These are phyloP conservation scores for Rhodotorula sp. DNA, from an alignment of 1,284 basidiomycete species.

Conservation along the genomic window DNA sequence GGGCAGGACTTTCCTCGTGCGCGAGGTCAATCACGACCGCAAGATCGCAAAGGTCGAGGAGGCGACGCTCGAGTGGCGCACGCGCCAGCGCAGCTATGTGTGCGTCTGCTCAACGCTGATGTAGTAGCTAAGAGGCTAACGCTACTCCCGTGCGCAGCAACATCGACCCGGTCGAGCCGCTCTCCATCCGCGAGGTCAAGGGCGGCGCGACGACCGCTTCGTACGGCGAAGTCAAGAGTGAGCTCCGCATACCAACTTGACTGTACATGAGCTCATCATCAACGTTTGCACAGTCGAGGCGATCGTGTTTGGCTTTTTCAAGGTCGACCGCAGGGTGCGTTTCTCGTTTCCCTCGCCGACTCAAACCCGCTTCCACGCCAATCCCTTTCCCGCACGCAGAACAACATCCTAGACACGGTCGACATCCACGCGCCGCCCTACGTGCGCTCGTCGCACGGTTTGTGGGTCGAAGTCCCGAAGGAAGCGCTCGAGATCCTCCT, in stretches of 20 bases:
- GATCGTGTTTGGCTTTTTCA: slow-evolving; percentile 65
- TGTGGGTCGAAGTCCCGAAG: slow-evolving; percentile 82
- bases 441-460: slow-evolving; percentile 71
- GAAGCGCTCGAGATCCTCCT: slow-evolving; percentile 59
- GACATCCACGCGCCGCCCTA: slow-evolving; percentile 78
- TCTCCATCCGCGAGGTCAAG: slow-evolving; percentile 70
- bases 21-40: slow-evolving; percentile 77
- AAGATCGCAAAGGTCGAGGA: slow-evolving; percentile 69
- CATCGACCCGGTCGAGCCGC: slow-evolving; percentile 74
- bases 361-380: not conserved
- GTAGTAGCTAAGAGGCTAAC: not conserved
- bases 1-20: slow-evolving; percentile 68
- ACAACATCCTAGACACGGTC: slow-evolving; percentile 72
- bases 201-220: slow-evolving; percentile 63
- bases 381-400: slow-evolving; percentile 17
- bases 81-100: slow-evolving; percentile 57
- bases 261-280: too few species aligned
- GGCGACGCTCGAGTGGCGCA: slow-evolving; percentile 80
- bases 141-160: slow-evolving; percentile 56
- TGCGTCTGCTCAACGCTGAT: slow-evolving; percentile 3
- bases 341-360: not conserved
- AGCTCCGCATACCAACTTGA: not conserved
- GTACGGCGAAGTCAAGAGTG: slow-evolving; percentile 70
- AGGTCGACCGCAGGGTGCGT: slow-evolving; percentile 47
- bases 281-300: slow-evolving; percentile 56